These are phyloP conservation scores for Microascus cirrosus DNA, from an alignment of 2,329 filamentous ascomycete genomes.

Conservation along the genomic window DNA sequence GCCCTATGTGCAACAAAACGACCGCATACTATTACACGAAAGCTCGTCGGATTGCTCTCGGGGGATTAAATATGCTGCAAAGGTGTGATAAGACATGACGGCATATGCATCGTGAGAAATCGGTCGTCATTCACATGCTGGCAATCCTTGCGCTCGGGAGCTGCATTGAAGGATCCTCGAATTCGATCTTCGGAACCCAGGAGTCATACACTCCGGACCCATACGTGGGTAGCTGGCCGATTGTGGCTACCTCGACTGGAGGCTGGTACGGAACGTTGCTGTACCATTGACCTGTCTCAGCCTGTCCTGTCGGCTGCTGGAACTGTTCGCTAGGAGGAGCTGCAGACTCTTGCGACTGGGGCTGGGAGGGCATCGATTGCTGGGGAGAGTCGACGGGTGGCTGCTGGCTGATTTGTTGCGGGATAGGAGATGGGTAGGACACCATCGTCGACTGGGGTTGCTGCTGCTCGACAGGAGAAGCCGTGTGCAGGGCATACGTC, in stretches of 20 bases:
- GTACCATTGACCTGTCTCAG: constrained; percentile 41
- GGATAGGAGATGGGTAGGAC: constrained; percentile 18
- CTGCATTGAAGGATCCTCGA: constrained; percentile 45
- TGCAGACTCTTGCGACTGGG: constrained; percentile 13
- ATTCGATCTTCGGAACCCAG: constrained; percentile 46
- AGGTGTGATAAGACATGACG: background rate
- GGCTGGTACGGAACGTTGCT: constrained; percentile 38
- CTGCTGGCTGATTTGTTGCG: constrained; percentile 26
- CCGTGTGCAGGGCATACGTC: constrained; percentile 34
- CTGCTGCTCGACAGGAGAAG: constrained; percentile 34
- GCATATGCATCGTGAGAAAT: background rate
- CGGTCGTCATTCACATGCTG: constrained; percentile 28
- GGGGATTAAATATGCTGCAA: background rate
- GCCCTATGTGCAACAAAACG: background rate
- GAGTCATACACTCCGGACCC: constrained; percentile 38
- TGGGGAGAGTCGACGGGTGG: constrained; percentile 17
- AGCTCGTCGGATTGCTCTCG: background rate
- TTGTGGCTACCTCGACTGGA: constrained; percentile 39
- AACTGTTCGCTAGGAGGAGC: constrained; percentile 19
- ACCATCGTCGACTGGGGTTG: constrained; percentile 25
- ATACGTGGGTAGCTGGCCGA: constrained; percentile 39
- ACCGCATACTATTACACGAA: background rate
- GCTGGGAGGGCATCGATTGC: constrained; percentile 22
- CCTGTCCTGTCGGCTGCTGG: constrained; percentile 25
- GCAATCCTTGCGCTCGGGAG: constrained; percentile 49